These are phyloP conservation scores for Shiraia sp. DNA, from an alignment of 2,329 filamentous ascomycete species.

Conservation along the genomic window DNA sequence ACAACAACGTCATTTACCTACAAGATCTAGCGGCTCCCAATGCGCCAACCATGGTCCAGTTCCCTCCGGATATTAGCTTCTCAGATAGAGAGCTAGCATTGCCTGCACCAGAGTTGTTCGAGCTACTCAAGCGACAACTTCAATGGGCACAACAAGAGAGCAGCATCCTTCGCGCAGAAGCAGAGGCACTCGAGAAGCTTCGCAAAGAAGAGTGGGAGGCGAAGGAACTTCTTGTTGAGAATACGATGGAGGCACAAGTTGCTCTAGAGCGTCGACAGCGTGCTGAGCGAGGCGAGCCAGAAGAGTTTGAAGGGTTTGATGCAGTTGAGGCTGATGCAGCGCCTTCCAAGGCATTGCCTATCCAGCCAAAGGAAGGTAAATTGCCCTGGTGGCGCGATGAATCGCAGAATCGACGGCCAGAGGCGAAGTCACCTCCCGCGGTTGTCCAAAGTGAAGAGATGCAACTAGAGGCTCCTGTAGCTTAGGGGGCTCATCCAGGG, in stretches of 20 bases:
- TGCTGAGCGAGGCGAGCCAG: constrained; percentile 37
- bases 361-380: constrained; percentile 27
- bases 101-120: constrained; percentile 69
- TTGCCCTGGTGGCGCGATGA: constrained; percentile 43
- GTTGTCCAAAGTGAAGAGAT: constrained; percentile 12
- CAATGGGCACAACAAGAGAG: constrained; percentile 73
- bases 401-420: constrained; percentile 13
- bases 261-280: constrained; percentile 41
- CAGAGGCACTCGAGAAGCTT: constrained; percentile 66
- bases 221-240: constrained; percentile 78
- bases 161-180: constrained; percentile 66
- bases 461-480: constrained; percentile 4
- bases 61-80: constrained; percentile 63
- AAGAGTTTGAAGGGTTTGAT: constrained; percentile 33
- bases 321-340: constrained; percentile 44
- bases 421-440: constrained; percentile 5
- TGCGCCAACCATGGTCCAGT: constrained; percentile 56
- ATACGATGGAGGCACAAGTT: constrained; percentile 72
- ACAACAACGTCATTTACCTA: constrained; percentile 63
- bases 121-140: constrained; percentile 64
- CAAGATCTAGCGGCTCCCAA: constrained; percentile 64
- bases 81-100: constrained; percentile 66
- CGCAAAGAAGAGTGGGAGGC: constrained; percentile 76
- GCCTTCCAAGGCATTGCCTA: constrained; percentile 35
- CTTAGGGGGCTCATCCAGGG: constrained; percentile 3